phyloP scores from a whole-genome alignment of 129 eudicot species.

The Calendula officinalis region DNA sequence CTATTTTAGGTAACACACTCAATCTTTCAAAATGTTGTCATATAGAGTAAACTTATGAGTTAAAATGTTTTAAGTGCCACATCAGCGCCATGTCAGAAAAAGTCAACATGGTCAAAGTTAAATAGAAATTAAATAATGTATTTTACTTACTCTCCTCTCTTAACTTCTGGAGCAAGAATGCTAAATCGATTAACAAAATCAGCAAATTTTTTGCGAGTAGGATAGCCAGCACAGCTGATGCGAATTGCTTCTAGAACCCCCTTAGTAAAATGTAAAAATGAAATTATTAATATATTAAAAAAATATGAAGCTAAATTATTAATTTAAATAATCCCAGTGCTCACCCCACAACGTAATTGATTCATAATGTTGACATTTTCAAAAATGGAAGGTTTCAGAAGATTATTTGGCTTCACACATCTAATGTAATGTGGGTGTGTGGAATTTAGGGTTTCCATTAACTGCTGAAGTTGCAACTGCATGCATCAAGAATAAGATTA shows the following conservation, averaged over 20 bases:
- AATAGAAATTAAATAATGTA: not conserved
- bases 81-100: not conserved
- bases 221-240: conserved; percentile 99
- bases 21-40: not conserved
- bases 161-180: conserved; percentile 82
- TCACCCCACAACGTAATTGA: conserved; percentile 98
- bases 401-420: conserved; percentile 98
- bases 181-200: conserved; percentile 81
- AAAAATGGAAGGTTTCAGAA: conserved; percentile 80
- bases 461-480: conserved; percentile 89
- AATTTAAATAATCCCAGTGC: conserved; percentile 32
- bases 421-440: conserved; percentile 94
- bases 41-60: conserved; percentile 3
- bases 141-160: conserved; percentile 68
- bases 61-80: not conserved
- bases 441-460: conserved; percentile 90
- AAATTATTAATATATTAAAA: not conserved
- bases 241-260: conserved; percentile 99
- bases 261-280: conserved; percentile 40
- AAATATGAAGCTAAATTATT: not conserved
- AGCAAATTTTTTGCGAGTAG: conserved; percentile 79
- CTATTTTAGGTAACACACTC: conserved; percentile 5
- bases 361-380: conserved; percentile 88
- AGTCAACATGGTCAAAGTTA: conserved; percentile 1
- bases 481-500: conserved; percentile 27